Evolutionary conservation across 345 rosid genomes (phyloP), one percentile per base, ranked within the genome.

Genomic region (Melaleuca alternifolia): DNA sequence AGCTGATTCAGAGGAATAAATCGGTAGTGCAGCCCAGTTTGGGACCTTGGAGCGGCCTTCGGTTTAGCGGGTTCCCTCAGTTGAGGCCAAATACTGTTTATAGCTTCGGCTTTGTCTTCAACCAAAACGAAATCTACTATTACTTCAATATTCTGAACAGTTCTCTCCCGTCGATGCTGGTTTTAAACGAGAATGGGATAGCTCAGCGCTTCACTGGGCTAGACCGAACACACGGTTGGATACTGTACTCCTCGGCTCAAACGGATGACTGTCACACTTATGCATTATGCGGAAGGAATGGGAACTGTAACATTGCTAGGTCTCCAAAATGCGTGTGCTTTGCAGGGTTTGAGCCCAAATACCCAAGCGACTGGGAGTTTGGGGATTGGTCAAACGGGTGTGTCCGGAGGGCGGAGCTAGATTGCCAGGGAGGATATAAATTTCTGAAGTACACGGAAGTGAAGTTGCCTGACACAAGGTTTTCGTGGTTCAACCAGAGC

Each of bases 31-130:
- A 26, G 71, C 87, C 37, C 50, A 54, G 90, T 1, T 86, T 88
- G 7, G 95, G 94, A 5, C 88, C 93, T 7, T 93, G 94, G 95
- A 93, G 89, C 86, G 95, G 93, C 4, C 3, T 50, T 7, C 83
- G 89, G 53, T 92, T 92, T 51, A 91, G 91, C 15, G 94, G 94
- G 21, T 81, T 75, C 11, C 90, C 91, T 24, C 89, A 89, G n/a
- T 86, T 91, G 89, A 54, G 87, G 28, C 84, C 89, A 3, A 90
- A 51, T 48, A 79, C 46, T 52, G 84, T 87, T 3, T 85, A n/a
- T 5, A 85, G 52, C 1, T 91, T 87, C 62, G 54, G 81, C 30
- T 93, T 93, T 65, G 84, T 91, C 13, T 84, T 87, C 10, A 86
- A 89, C 79, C 53, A 86, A 51, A 48, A 84, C 4, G 94, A 90